Percentiles rank a stretch among this genome's conserved stretches.
Evolutionary conservation across 2,329 filamentous ascomycete species (phyloP).

Genomic region (Phaeosphaeria sp.): DNA sequence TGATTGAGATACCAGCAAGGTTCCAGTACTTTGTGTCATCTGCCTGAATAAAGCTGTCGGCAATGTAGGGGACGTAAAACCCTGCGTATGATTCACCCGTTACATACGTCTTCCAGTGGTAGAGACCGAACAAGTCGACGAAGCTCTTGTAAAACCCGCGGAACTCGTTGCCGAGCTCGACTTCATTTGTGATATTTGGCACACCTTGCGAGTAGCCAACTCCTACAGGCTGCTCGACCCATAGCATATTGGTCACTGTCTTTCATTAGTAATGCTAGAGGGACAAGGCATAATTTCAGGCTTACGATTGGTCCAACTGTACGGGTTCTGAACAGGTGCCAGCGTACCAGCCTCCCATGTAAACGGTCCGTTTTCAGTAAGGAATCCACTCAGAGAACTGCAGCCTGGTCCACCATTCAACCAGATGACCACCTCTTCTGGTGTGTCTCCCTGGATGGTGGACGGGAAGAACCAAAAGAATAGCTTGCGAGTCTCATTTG

Average conservation of each 20-base stretch:
- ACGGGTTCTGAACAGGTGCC: conserved; percentile 69
- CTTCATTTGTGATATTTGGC: conserved; percentile 56
- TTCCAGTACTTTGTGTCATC: conserved; percentile 60
- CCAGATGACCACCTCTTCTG: conserved; percentile 68
- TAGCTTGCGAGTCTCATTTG: conserved; percentile 60
- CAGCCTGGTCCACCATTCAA: conserved; percentile 51
- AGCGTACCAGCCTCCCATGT: conserved; percentile 68
- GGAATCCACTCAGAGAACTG: conserved; percentile 68
- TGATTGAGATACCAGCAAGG: conserved; percentile 58
- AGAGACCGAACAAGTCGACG: conserved; percentile 60
- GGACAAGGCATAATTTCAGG: not conserved
- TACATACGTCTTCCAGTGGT: conserved; percentile 61
- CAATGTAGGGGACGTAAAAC: conserved; percentile 64
- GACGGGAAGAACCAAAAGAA: conserved; percentile 73
- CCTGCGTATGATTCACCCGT: conserved; percentile 65
- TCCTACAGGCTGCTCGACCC: conserved; percentile 56
- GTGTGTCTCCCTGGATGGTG: conserved; percentile 54
- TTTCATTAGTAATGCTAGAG: not conserved
- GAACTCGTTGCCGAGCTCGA: conserved; percentile 56
- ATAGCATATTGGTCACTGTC: conserved; percentile 48
- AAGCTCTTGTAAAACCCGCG: conserved; percentile 63
- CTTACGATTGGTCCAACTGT: conserved; percentile 65
- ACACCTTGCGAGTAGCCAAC: conserved; percentile 53
- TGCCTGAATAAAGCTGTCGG: conserved; percentile 61
- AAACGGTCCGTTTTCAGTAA: conserved; percentile 77